Conservation (phyloP, 306 rosid species). For the Vicia faba region DNA sequence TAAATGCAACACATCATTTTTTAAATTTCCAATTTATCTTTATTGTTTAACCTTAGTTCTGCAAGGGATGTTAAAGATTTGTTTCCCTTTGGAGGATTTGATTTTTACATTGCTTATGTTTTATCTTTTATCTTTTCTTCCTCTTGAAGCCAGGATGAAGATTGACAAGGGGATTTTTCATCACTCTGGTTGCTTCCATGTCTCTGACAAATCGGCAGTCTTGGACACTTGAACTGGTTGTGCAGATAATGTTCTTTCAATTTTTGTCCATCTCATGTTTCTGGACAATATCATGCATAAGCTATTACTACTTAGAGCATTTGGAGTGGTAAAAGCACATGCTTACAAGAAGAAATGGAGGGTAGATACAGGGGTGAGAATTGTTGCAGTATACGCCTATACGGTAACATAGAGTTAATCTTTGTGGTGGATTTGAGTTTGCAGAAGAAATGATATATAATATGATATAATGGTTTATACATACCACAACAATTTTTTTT, state of each 20-base stretch:
- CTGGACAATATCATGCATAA: constrained; percentile 35
- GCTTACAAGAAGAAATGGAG: constrained; percentile 22
- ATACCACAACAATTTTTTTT: not conserved
- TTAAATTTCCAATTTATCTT: not conserved
- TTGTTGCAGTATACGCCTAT: constrained; percentile 28
- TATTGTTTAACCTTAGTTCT: constrained; percentile 22
- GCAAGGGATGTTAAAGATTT: constrained; percentile 25
- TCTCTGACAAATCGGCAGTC: constrained; percentile 42
- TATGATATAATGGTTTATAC: constrained; percentile 27
- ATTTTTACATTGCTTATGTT: constrained; percentile 44
- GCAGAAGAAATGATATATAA: constrained; percentile 31
- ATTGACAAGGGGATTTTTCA: constrained; percentile 45
- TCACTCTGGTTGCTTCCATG: constrained; percentile 46
- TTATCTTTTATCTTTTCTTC: constrained; percentile 38
- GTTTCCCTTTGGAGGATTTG: constrained; percentile 23
- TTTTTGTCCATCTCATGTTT: constrained; percentile 29
- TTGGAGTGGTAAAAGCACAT: constrained; percentile 31
- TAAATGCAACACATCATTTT: constrained; percentile 17
- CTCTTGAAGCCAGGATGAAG: constrained; percentile 53
- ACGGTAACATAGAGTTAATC: constrained; percentile 34
- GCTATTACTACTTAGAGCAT: constrained; percentile 34
- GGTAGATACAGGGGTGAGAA: constrained; percentile 26
- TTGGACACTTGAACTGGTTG: constrained; percentile 45
- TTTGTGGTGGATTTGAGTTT: constrained; percentile 28
- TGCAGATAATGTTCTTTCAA: constrained; percentile 24